phyloP scores from a whole-genome alignment of 176 grass and related monocot species.

The Luzula sylvatica region DNA sequence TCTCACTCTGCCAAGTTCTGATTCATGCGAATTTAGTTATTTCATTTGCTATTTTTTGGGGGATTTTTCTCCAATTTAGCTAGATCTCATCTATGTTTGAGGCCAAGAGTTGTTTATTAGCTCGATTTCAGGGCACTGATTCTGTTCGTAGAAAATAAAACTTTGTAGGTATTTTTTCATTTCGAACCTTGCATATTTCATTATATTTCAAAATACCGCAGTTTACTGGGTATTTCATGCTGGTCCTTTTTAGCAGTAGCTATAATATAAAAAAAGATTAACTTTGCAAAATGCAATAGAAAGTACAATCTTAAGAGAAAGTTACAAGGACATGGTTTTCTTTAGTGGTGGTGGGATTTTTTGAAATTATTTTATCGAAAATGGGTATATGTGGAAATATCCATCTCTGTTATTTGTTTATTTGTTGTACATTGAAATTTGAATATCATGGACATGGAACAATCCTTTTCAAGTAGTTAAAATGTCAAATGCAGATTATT shows the following conservation, averaged over 20 bases:
- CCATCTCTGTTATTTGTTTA: background rate
- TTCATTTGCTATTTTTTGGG: background rate
- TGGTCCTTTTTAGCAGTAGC: background rate
- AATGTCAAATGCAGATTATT: constrained; percentile 10
- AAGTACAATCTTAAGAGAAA: background rate
- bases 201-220: background rate
- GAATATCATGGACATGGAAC: too few relatives aligned
- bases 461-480: constrained; percentile 17
- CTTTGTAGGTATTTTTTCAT: background rate
- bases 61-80: constrained; percentile 6
- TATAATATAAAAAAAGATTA: background rate
- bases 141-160: background rate
- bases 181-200: background rate
- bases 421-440: background rate
- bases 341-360: background rate
- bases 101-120: background rate
- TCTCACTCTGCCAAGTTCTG: background rate
- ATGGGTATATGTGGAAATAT: background rate
- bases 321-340: background rate
- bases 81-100: constrained; percentile 9
- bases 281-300: background rate
- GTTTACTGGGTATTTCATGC: constrained; percentile 6
- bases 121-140: background rate
- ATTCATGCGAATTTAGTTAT: background rate
- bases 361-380: background rate